phyloP scores from a whole-genome alignment of 2,329 filamentous ascomycete genomes.

The Cladosporium sp. region DNA sequence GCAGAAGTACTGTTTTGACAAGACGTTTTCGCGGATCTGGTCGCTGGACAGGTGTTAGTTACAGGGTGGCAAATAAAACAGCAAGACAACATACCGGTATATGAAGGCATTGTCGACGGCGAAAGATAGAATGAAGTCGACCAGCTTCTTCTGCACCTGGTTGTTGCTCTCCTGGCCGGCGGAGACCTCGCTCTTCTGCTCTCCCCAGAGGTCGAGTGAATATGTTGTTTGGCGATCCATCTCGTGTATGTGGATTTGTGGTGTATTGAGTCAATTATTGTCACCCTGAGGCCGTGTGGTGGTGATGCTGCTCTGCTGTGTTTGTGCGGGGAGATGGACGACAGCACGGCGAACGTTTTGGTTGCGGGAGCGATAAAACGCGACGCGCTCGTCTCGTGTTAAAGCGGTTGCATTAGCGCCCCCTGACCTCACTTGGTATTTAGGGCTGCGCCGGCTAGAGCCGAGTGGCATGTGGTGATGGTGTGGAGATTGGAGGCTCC shows the following conservation, averaged over 20 bases:
- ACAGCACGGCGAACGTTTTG: neutral
- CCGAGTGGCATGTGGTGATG: neutral
- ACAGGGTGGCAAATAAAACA: neutral
- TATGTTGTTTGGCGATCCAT: slow-evolving; percentile 92
- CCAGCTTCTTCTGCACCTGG: slow-evolving; percentile 73
- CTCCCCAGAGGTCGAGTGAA: slow-evolving; percentile 74
- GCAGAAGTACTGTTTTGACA: slow-evolving; percentile 92
- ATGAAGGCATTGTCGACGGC: slow-evolving; percentile 92
- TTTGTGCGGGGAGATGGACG: slow-evolving; percentile 6
- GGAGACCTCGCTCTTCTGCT: slow-evolving; percentile 31
- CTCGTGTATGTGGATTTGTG: slow-evolving; percentile 7
- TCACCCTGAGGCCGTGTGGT: neutral
- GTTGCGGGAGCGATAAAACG: slow-evolving; percentile 8
- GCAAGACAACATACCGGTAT: slow-evolving; percentile 66
- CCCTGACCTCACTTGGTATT: neutral
- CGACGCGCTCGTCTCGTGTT: neutral
- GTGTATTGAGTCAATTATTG: neutral
- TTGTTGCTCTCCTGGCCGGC: slow-evolving; percentile 34
- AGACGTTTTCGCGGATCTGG: slow-evolving; percentile 90
- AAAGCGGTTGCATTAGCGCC: slow-evolving; percentile 18
- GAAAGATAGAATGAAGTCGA: slow-evolving; percentile 91
- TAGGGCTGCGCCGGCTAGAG: neutral
- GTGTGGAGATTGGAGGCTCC: neutral
- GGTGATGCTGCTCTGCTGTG: neutral
- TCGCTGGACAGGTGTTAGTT: slow-evolving; percentile 63